Evolutionary conservation across 495 filamentous ascomycete genomes (phyloP).

Genomic region (Trichoderma reesei): DNA sequence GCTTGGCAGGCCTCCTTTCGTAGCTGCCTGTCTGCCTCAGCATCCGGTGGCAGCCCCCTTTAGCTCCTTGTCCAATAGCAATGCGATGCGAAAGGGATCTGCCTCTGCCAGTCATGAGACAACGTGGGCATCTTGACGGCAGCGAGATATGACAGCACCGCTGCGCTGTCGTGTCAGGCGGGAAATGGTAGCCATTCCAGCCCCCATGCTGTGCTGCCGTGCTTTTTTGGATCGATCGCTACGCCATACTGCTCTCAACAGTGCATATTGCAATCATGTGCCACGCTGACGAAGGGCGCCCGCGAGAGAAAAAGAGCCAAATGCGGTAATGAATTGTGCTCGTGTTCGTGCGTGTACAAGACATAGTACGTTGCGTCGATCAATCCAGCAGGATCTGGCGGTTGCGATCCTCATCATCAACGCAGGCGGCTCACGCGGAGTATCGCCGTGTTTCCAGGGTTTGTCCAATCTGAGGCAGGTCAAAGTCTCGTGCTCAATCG

Average conservation of each 20-base stretch:
- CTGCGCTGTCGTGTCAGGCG: conserved; percentile 2
- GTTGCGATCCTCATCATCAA: background rate
- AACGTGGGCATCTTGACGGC: background rate
- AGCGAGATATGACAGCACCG: background rate
- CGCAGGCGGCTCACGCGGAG: background rate
- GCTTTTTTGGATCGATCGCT: background rate
- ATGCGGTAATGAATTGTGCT: background rate
- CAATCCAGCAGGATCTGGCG: background rate
- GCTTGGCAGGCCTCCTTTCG: background rate
- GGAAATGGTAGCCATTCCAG: conserved; percentile 3
- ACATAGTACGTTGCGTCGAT: background rate
- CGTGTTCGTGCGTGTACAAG: background rate
- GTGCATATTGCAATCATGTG: background rate
- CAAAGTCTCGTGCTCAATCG: background rate
- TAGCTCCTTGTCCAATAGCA: background rate
- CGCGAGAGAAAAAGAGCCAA: background rate
- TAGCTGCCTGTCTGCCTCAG: background rate
- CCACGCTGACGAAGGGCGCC: background rate
- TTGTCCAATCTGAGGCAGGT: background rate
- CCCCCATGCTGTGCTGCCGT: background rate
- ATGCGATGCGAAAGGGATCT: background rate
- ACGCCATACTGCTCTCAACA: background rate
- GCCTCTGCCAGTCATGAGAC: conserved; percentile 6
- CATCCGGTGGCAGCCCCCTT: background rate
- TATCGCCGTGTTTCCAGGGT: background rate